phyloP scores from a whole-genome alignment of 257 asterid genomes.

The Cordia subcordata region DNA sequence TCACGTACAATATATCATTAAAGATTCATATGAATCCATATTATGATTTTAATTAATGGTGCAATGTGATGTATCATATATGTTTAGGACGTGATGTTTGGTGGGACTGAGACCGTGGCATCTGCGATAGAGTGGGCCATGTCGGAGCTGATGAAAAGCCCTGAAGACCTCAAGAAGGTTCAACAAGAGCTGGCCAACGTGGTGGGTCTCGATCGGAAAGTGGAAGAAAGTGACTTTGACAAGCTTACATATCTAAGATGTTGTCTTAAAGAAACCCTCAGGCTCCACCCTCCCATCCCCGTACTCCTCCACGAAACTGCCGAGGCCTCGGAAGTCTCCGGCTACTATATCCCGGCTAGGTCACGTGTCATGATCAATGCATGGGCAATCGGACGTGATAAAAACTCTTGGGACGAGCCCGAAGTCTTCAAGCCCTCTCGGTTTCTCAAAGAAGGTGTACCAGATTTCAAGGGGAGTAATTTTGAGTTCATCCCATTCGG shows the following conservation, averaged over 20 bases:
- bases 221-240: constrained; percentile 65
- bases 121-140: constrained; percentile 94
- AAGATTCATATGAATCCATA: too few species aligned
- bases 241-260: constrained; percentile 57
- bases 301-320: constrained; percentile 90
- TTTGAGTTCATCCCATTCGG: constrained; percentile 90
- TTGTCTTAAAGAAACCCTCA: constrained; percentile 68
- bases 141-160: constrained; percentile 77
- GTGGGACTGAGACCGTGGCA: constrained; percentile 91
- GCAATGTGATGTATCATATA: neutral
- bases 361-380: constrained; percentile 74
- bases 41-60: neutral
- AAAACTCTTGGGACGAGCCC: constrained; percentile 67
- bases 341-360: constrained; percentile 59
- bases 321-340: constrained; percentile 46
- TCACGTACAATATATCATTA: too few species aligned
- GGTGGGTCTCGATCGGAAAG: constrained; percentile 64
- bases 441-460: constrained; percentile 40
- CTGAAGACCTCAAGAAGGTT: constrained; percentile 55
- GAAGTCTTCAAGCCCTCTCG: constrained; percentile 50
- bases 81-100: constrained; percentile 83
- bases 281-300: constrained; percentile 94
- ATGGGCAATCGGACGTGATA: constrained; percentile 81
- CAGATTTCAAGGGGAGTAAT: constrained; percentile 63
- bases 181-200: constrained; percentile 65